phyloP scores from a whole-genome alignment of 2,329 filamentous ascomycete genomes.

The Arthrinium puccinioides region DNA sequence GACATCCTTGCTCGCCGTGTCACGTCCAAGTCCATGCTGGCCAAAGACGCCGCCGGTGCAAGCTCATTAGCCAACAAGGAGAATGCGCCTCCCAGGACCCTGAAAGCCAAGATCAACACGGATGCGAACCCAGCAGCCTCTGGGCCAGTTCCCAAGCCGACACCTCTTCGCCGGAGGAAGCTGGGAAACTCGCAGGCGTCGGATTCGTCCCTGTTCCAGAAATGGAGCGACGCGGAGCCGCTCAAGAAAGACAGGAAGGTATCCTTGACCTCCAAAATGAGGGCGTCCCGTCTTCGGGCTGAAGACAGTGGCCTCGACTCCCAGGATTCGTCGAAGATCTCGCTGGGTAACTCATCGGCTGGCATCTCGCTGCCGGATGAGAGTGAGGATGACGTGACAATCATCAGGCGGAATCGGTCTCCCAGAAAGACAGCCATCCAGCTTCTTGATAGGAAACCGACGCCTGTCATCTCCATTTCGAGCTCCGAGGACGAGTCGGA shows the following conservation, averaged over 20 bases:
- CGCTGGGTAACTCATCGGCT: neutral
- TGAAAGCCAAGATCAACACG: neutral
- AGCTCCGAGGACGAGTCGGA: conserved; percentile 3
- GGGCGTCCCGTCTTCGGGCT: conserved; percentile 6
- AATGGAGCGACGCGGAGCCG: conserved; percentile 11
- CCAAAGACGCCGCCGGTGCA: neutral
- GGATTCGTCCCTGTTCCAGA: conserved; percentile 18
- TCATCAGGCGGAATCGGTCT: neutral
- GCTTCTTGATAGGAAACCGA: conserved; percentile 3
- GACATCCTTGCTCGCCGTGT: neutral
- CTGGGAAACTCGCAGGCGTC: conserved; percentile 17
- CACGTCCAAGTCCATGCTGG: conserved; percentile 1
- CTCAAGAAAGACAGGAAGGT: conserved; percentile 3
- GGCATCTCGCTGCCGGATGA: neutral
- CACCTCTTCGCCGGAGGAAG: conserved; percentile 21
- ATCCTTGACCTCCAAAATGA: conserved; percentile 2
- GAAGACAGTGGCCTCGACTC: conserved; percentile 3
- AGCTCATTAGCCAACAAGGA: neutral
- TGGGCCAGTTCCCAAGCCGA: conserved; percentile 9
- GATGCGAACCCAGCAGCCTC: neutral
- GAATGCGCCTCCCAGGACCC: conserved; percentile 1
- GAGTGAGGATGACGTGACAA: neutral
- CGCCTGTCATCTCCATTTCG: conserved; percentile 1
- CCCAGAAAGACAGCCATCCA: conserved; percentile 4
- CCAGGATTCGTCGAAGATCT: neutral